Percentiles rank a stretch among this genome's conserved stretches.
These are phyloP conservation scores for Podosphaera leucotricha DNA, from an alignment of 2,329 filamentous ascomycete genomes.

Conservation along the genomic window DNA sequence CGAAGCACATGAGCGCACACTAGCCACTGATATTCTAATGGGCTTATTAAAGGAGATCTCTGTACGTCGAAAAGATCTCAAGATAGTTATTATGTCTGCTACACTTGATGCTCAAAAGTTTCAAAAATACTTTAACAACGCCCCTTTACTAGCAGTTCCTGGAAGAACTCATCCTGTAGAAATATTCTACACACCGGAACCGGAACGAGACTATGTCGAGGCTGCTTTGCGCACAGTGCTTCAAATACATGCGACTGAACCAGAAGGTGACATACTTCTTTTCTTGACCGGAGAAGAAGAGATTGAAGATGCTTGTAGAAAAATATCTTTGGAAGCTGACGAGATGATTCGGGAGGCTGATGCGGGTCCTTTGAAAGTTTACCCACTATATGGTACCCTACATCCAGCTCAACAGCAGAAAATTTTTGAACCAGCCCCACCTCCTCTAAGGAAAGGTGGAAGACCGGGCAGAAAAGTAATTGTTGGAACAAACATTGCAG, in stretches of 20 bases:
- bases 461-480: slow-evolving; percentile 83
- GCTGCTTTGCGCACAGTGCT: slow-evolving; percentile 83
- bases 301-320: slow-evolving; percentile 86
- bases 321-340: slow-evolving; percentile 74
- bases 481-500: slow-evolving; percentile 90
- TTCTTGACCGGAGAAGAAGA: slow-evolving; percentile 97
- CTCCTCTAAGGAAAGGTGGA: slow-evolving; percentile 47
- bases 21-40: slow-evolving; percentile 95
- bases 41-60: slow-evolving; percentile 83
- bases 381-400: slow-evolving; percentile 81
- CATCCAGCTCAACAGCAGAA: slow-evolving; percentile 82
- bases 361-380: slow-evolving; percentile 70
- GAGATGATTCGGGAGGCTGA: slow-evolving; percentile 82
- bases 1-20: slow-evolving; percentile 91
- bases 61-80: slow-evolving; percentile 60
- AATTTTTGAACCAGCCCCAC: slow-evolving; percentile 80
- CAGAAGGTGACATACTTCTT: slow-evolving; percentile 75
- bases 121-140: slow-evolving; percentile 88
- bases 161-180: slow-evolving; percentile 91
- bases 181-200: slow-evolving; percentile 94
- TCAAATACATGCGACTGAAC: slow-evolving; percentile 85
- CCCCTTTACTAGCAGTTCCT: slow-evolving; percentile 77
- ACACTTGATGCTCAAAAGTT: slow-evolving; percentile 97
- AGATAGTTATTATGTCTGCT: slow-evolving; percentile 97
- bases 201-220: slow-evolving; percentile 91